These are phyloP conservation scores for Babesia bigemina DNA, from an alignment of 169 alveolate genomes.

Conservation along the genomic window DNA sequence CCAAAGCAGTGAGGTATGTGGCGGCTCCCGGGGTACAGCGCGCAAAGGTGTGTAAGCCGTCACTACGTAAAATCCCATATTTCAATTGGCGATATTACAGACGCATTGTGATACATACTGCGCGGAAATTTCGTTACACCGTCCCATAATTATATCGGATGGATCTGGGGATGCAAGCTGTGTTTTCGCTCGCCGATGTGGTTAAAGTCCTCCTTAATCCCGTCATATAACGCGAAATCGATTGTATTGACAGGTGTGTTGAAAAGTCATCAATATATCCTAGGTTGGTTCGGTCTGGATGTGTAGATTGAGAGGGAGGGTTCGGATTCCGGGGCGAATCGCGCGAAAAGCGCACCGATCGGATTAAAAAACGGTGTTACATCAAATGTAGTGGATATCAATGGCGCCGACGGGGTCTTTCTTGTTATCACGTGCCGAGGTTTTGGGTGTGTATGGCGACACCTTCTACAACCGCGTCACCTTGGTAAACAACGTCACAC, in stretches of 20 bases:
- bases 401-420: constrained; percentile 12
- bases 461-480: constrained; percentile 57
- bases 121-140: background rate
- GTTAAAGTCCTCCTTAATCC: no score
- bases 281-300: background rate
- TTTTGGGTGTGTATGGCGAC: constrained; percentile 51
- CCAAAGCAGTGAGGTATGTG: constrained; percentile 29
- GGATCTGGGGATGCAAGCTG: background rate
- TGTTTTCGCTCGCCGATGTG: background rate
- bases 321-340: constrained; percentile 6
- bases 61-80: background rate
- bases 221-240: no score
- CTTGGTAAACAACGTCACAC: constrained; percentile 37
- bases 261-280: no score
- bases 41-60: constrained; percentile 23
- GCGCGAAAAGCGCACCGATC: constrained; percentile 7
- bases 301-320: constrained; percentile 10
- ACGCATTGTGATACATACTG: background rate
- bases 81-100: background rate
- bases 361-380: background rate
- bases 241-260: no score
- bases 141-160: background rate
- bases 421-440: constrained; percentile 30
- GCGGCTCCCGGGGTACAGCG: constrained; percentile 42
- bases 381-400: constrained; percentile 1